These are phyloP conservation scores for Emericellopsis cladophorae DNA, from an alignment of 2,329 filamentous ascomycete genomes.

Conservation along the genomic window DNA sequence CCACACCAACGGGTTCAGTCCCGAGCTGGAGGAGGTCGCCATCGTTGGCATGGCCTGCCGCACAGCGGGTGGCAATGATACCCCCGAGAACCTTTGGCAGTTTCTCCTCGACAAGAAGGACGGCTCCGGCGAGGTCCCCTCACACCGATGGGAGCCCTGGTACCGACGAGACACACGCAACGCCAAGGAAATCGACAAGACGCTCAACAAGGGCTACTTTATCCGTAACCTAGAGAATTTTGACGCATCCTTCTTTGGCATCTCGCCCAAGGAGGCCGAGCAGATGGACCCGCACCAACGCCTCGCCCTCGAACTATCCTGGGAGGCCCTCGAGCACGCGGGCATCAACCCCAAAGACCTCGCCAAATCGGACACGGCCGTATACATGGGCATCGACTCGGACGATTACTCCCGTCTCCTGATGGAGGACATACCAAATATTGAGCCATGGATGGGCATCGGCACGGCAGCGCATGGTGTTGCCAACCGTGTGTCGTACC, in stretches of 20 bases:
- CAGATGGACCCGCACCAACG: slow-evolving; percentile 52
- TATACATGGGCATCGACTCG: slow-evolving; percentile 1
- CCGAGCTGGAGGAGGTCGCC: slow-evolving; percentile 23
- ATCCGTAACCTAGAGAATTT: slow-evolving; percentile 53
- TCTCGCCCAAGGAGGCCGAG: slow-evolving; percentile 53
- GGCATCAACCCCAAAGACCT: slow-evolving; percentile 21
- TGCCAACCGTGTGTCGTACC: slow-evolving; percentile 21
- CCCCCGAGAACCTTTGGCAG: slow-evolving; percentile 47
- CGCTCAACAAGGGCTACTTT: slow-evolving; percentile 20
- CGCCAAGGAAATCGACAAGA: slow-evolving; percentile 47
- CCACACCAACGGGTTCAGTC: too few species aligned
- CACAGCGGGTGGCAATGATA: slow-evolving; percentile 42
- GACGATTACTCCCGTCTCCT: slow-evolving; percentile 1
- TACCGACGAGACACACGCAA: slow-evolving; percentile 48
- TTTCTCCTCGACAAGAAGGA: slow-evolving; percentile 50
- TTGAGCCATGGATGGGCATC: slow-evolving; percentile 12
- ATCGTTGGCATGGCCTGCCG: slow-evolving; percentile 53
- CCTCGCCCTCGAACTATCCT: slow-evolving; percentile 48
- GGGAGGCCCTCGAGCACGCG: slow-evolving; percentile 53
- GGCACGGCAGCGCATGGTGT: slow-evolving; percentile 15
- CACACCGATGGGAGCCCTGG: slow-evolving; percentile 48
- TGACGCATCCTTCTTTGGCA: slow-evolving; percentile 58
- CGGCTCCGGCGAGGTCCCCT: slow-evolving; percentile 41
- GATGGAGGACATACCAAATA: neutral
- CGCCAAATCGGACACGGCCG: slow-evolving; percentile 1